Conservation (phyloP, 2,329 filamentous ascomycete genomes). For the Hortaea sp. region DNA sequence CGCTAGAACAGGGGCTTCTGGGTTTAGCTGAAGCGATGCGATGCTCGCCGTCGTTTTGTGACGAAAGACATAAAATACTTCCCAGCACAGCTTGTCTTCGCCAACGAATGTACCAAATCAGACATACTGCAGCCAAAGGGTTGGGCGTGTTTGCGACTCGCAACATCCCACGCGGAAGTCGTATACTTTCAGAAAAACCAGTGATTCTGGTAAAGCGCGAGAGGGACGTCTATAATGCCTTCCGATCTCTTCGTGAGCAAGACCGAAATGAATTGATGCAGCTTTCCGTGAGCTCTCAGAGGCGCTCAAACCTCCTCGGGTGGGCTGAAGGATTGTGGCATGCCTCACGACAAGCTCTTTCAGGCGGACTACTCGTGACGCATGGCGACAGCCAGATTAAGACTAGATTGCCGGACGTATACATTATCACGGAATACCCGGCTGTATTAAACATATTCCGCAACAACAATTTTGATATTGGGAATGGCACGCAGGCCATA, state of each 20-base stretch:
- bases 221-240: constrained; percentile 11
- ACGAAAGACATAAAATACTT: too few species aligned
- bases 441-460: constrained; percentile 18
- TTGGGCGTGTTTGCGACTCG: constrained; percentile 31
- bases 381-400: background rate
- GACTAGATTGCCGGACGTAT: background rate
- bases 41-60: too few species aligned
- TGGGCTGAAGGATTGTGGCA: constrained; percentile 9
- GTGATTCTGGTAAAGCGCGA: constrained; percentile 21
- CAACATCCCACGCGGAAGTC: constrained; percentile 30
- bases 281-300: constrained; percentile 6
- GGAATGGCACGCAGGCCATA: constrained; percentile 17
- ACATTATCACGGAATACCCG: constrained; percentile 6
- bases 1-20: too few species aligned
- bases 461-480: constrained; percentile 19
- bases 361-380: background rate
- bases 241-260: constrained; percentile 12
- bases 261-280: constrained; percentile 6
- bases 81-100: background rate
- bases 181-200: constrained; percentile 32
- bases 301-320: constrained; percentile 4
- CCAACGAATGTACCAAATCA: constrained; percentile 13
- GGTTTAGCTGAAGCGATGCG: too few species aligned
- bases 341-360: constrained; percentile 1
- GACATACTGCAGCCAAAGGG: constrained; percentile 24